Base-by-base conservation (phyloP, 2,329 filamentous ascomycete species). In the Verruconis gallopava region DNA sequence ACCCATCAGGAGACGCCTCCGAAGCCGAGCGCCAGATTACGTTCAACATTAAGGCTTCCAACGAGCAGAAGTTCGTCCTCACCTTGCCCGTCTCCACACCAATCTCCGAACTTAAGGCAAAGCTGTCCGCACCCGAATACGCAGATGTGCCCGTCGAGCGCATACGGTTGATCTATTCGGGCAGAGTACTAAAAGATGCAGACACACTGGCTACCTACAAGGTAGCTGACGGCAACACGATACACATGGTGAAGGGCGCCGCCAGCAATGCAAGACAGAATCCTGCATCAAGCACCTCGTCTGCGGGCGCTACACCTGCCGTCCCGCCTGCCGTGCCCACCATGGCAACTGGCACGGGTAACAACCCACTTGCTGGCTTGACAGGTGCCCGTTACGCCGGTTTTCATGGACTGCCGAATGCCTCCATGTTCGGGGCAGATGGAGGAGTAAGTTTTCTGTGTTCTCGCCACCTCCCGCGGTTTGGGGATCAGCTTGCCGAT, bases 11-110 rank as follows among this genome's bases (percentile, higher is more conserved):
- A 33, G 38, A 40, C 25, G 33, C 22, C 22, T 50, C 54, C 54
- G 60, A 68, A 43, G 72, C 76, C 53, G 84, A 88, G 56, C 67
- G 79, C 55, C 79, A 88, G 54, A 68, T 98, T 66, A 93, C 84
- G 61, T 96, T 98, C 75, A 91, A 86, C 67, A 80, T 98, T 64
- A 98, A 96, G 70, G 84, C 85, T n/a, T 88, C 85, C n/a, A 81
- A 79, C 53, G 88, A 95, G 58, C 78, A 75, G 59, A 85, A 82
- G 61, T 88, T 85, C 57, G 79, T 75, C 40, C 69, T 98, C 58
- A 93, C 85, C 44, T 79, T 96, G 56, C 64, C 81, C 44, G 73
- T 81, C 50, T 74, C 76, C 25, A 84, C 81, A 38, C 82, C 81
- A 5, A 81, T 96, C 34, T 71, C 75, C 44, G 86, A 95, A 47